Percentiles rank a stretch among this genome's conserved stretches.
Evolutionary conservation across 768 basidiomycete species (phyloP).

Genomic region (Nidula microcarpa): DNA sequence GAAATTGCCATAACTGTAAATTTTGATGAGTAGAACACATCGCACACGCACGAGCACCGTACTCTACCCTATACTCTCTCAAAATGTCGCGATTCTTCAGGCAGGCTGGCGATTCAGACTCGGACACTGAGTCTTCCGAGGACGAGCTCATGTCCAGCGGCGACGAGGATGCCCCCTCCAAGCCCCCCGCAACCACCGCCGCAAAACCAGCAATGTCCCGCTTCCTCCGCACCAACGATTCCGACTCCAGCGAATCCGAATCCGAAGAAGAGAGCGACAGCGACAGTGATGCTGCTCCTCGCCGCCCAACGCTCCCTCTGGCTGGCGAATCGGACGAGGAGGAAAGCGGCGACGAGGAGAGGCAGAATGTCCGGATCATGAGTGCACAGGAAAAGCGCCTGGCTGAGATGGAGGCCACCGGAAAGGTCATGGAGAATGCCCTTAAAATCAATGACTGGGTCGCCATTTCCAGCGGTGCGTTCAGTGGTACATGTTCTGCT

Average conservation of each 20-base stretch:
- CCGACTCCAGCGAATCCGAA: conserved; percentile 57
- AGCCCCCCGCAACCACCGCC: conserved; percentile 33
- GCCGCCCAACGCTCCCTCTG: conserved; percentile 1
- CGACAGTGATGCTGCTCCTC: conserved; percentile 22
- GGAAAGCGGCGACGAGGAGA: conserved; percentile 67
- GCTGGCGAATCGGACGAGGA: conserved; percentile 44
- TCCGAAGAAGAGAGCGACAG: conserved; percentile 55
- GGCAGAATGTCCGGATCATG: conserved; percentile 69
- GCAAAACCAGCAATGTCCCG: conserved; percentile 71
- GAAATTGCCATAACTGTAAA: conserved; percentile 9
- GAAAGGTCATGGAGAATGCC: conserved; percentile 90
- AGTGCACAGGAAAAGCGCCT: conserved; percentile 90
- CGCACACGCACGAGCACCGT: not conserved
- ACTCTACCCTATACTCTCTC: not conserved
- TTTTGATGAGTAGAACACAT: conserved; percentile 1
- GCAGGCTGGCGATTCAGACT: conserved; percentile 80
- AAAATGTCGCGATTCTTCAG: conserved; percentile 88
- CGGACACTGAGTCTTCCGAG: conserved; percentile 67
- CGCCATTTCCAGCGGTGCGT: conserved; percentile 80
- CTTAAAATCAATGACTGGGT: conserved; percentile 98
- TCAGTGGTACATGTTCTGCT: not conserved
- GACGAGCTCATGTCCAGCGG: conserved; percentile 78
- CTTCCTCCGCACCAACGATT: conserved; percentile 67
- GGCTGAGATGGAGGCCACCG: conserved; percentile 92
- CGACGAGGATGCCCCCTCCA: conserved; percentile 59